These are phyloP conservation scores for Colletotrichum noveboracense DNA, from an alignment of 2,329 filamentous ascomycete genomes.

Conservation along the genomic window DNA sequence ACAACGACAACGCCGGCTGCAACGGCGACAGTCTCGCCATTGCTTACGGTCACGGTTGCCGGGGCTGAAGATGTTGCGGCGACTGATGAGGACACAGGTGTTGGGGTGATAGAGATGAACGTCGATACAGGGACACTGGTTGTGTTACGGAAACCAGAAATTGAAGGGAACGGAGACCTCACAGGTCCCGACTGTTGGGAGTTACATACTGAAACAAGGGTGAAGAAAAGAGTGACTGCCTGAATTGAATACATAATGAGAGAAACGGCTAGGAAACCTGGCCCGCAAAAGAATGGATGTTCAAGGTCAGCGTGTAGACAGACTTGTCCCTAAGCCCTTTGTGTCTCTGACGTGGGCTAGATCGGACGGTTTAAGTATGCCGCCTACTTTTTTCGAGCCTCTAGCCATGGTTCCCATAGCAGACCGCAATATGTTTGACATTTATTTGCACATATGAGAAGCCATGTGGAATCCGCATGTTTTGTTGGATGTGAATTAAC, in stretches of 20 bases:
- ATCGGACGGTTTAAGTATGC: neutral
- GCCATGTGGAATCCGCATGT: too few species aligned
- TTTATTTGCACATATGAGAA: neutral
- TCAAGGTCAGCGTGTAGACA: neutral
- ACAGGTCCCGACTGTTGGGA: neutral
- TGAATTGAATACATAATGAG: neutral
- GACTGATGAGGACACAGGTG: neutral
- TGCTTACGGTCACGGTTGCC: neutral
- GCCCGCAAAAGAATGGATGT: neutral
- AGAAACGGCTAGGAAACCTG: neutral
- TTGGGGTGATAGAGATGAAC: neutral
- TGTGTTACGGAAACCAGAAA: neutral
- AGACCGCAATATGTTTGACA: neutral
- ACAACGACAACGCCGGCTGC: neutral
- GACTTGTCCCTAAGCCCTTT: neutral
- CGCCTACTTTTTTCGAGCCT: neutral
- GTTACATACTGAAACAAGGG: neutral
- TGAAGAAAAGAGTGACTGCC: neutral
- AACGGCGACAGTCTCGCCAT: neutral
- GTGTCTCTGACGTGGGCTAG: neutral
- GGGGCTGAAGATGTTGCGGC: neutral
- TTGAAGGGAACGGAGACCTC: neutral
- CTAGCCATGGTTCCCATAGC: neutral
- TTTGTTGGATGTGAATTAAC: neutral
- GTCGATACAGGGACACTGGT: neutral